Evolutionary conservation across 2,329 filamentous ascomycete species (phyloP).

Genomic region (Fusarium pseudocircinatum): DNA sequence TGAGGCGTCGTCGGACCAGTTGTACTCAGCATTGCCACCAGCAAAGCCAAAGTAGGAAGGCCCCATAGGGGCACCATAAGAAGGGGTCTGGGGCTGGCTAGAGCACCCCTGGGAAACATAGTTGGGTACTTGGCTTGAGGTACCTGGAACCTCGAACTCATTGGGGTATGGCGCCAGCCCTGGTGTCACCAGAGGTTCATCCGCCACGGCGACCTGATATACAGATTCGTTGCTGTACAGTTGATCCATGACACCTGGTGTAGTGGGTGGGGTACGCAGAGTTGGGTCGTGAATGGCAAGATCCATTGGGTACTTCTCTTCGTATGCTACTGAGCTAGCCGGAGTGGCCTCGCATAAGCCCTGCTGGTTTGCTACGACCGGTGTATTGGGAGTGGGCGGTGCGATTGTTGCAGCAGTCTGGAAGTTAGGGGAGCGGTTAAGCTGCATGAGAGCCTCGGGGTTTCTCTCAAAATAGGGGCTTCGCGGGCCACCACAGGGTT

Average conservation of each 20-base stretch:
- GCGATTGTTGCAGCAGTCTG: conserved; percentile 53
- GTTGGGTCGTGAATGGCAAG: conserved; percentile 53
- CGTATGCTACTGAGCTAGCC: conserved; percentile 46
- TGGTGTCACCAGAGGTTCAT: conserved; percentile 61
- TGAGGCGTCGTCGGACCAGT: conserved; percentile 60
- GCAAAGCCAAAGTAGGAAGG: conserved; percentile 53
- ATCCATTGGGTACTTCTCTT: conserved; percentile 45
- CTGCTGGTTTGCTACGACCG: conserved; percentile 52
- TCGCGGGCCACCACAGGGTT: conserved; percentile 45
- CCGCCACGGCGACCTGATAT: conserved; percentile 52
- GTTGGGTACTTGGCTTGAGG: conserved; percentile 54
- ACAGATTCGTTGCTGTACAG: conserved; percentile 54
- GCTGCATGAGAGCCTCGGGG: conserved; percentile 56
- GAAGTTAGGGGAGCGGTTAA: conserved; percentile 55
- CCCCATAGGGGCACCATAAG: conserved; percentile 55
- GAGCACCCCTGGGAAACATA: conserved; percentile 54
- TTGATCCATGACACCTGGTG: conserved; percentile 58
- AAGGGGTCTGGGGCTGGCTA: conserved; percentile 61
- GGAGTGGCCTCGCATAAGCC: conserved; percentile 53
- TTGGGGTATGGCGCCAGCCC: conserved; percentile 56
- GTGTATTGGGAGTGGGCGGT: conserved; percentile 62
- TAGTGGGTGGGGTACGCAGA: conserved; percentile 64
- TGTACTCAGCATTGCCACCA: conserved; percentile 58
- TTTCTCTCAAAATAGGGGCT: conserved; percentile 56
- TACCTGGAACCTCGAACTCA: conserved; percentile 56